Percentiles rank a stretch among this genome's conserved stretches.
phyloP scores from a whole-genome alignment of 2,329 filamentous ascomycete species.

The Neurospora crassa region DNA sequence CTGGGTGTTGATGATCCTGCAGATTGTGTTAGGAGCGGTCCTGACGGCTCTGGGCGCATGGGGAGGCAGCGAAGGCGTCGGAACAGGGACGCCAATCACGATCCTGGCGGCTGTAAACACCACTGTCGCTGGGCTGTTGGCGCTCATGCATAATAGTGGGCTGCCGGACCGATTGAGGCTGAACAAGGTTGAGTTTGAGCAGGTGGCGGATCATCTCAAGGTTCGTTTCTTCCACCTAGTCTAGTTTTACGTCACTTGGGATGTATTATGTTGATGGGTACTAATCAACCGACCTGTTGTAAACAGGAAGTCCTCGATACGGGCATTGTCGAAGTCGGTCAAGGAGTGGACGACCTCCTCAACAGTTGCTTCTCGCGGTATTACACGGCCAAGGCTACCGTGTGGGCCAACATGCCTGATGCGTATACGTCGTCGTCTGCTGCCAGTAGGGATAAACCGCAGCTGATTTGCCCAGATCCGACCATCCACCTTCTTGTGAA shows the following conservation, averaged over 20 bases:
- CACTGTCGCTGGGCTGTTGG: constrained; percentile 38
- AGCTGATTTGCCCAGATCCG: constrained; percentile 12
- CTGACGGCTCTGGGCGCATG: constrained; percentile 41
- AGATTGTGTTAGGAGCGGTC: constrained; percentile 38
- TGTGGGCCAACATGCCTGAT: constrained; percentile 37
- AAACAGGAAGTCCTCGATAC: constrained; percentile 36
- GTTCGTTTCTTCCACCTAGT: constrained; percentile 3
- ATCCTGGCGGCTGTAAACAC: constrained; percentile 42
- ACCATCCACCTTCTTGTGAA: constrained; percentile 1
- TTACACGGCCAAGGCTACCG: constrained; percentile 34
- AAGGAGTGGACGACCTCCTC: constrained; percentile 36
- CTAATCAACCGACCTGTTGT: not conserved
- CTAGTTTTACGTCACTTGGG: not conserved
- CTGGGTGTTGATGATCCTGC: constrained; percentile 38
- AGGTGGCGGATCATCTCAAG: constrained; percentile 39
- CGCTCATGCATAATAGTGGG: constrained; percentile 43
- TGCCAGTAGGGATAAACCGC: constrained; percentile 9
- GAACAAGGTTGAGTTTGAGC: constrained; percentile 38
- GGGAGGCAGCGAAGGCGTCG: constrained; percentile 23
- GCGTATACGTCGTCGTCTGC: constrained; percentile 9
- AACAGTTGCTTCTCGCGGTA: constrained; percentile 37
- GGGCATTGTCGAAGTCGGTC: constrained; percentile 31
- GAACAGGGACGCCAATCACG: constrained; percentile 33
- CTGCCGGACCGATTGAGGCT: constrained; percentile 41
- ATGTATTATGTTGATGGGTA: not conserved